Conservation (phyloP, 2,329 filamentous ascomycete species). For the Passalora sequoiae region DNA sequence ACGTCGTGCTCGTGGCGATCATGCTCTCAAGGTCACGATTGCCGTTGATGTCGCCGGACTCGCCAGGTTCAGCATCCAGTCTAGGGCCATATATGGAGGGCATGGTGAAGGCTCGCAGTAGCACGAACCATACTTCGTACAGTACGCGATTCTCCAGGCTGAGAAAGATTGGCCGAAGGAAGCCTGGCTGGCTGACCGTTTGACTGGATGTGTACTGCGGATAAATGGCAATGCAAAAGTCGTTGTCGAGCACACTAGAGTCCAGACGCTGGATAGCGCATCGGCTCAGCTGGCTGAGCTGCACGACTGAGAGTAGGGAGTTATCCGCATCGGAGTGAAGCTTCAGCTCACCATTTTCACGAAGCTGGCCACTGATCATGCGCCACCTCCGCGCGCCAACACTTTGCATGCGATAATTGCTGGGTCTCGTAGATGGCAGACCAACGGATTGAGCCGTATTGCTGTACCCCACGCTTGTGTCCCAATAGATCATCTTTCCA, state of each 20-base stretch:
- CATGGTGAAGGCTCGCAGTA: conserved; percentile 84
- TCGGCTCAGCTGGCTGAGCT: conserved; percentile 80
- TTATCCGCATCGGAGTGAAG: conserved; percentile 82
- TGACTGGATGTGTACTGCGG: conserved; percentile 79
- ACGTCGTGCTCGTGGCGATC: conserved; percentile 39
- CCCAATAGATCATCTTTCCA: conserved; percentile 66
- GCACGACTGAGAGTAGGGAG: conserved; percentile 72
- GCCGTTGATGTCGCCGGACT: conserved; percentile 14
- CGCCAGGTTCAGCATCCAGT: conserved; percentile 20
- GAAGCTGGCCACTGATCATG: conserved; percentile 83
- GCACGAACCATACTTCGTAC: conserved; percentile 97
- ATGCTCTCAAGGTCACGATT: conserved; percentile 24
- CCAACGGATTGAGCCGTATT: conserved; percentile 31
- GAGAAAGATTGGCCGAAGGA: conserved; percentile 83
- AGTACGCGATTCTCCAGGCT: conserved; percentile 78
- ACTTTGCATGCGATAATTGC: conserved; percentile 53
- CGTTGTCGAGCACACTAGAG: conserved; percentile 82
- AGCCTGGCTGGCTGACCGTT: conserved; percentile 58
- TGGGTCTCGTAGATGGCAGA: conserved; percentile 34
- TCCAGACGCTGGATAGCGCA: conserved; percentile 88
- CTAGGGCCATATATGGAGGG: conserved; percentile 75
- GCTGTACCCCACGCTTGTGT: conserved; percentile 56
- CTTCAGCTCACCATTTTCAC: conserved; percentile 92
- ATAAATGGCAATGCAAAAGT: conserved; percentile 92
- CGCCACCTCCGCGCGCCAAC: conserved; percentile 67